Evolutionary conservation across 371 early-diverging fungal genomes (phyloP).

Genomic region (Mucor lusitanicus): DNA sequence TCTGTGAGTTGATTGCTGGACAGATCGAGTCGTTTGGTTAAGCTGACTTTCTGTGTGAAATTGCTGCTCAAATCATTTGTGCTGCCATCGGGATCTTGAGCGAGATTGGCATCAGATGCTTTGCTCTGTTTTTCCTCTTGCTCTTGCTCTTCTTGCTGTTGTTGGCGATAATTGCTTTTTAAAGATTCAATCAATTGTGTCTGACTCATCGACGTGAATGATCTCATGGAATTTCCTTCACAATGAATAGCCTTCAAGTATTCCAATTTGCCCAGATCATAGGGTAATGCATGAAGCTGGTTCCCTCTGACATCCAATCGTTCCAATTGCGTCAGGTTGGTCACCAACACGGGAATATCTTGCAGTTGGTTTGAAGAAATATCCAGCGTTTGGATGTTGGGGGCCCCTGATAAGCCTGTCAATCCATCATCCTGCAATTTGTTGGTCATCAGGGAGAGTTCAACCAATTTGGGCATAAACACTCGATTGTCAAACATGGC

Average conservation of each 20-base stretch:
- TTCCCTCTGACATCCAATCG: slow-evolving; percentile 71
- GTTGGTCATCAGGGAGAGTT: slow-evolving; percentile 59
- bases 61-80: not conserved
- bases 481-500: slow-evolving; percentile 23
- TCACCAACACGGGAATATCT: slow-evolving; percentile 52
- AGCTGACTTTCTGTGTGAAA: slow-evolving; percentile 12
- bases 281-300: slow-evolving; percentile 51
- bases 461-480: slow-evolving; percentile 55
- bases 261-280: slow-evolving; percentile 55
- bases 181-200: slow-evolving; percentile 54
- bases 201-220: slow-evolving; percentile 48
- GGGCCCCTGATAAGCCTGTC: slow-evolving; percentile 22
- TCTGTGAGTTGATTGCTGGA: slow-evolving; percentile 43
- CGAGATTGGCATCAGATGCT: not conserved
- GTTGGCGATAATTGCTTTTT: slow-evolving; percentile 27
- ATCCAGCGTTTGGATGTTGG: slow-evolving; percentile 64
- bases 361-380: slow-evolving; percentile 63
- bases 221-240: slow-evolving; percentile 62
- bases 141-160: slow-evolving; percentile 6
- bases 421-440: slow-evolving; percentile 25
- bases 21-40: slow-evolving; percentile 39
- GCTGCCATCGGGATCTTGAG: not conserved
- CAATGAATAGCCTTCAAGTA: slow-evolving; percentile 51
- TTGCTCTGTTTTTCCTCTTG: not conserved
- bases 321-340: slow-evolving; percentile 40